These are phyloP conservation scores for Podospora pseudoanserina DNA, from an alignment of 495 filamentous ascomycete species.

Conservation along the genomic window DNA sequence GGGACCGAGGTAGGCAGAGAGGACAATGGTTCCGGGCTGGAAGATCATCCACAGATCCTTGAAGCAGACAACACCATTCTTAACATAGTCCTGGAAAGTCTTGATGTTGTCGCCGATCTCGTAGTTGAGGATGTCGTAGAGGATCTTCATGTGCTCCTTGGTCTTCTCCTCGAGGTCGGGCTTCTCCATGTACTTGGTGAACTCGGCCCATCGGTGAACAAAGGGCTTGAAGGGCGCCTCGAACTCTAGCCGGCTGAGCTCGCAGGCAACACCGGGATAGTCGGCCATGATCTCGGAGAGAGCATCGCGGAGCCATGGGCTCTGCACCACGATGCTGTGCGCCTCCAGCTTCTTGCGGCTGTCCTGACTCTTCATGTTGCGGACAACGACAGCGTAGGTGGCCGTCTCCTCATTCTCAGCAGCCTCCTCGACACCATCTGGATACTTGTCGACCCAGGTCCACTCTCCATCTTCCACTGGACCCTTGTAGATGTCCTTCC, in stretches of 20 bases:
- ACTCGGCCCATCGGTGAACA: conserved; percentile 62
- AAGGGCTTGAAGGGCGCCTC: conserved; percentile 58
- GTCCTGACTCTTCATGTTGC: conserved; percentile 41
- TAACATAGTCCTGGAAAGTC: conserved; percentile 53
- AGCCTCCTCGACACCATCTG: conserved; percentile 35
- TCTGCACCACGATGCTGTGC: conserved; percentile 63
- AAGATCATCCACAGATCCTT: conserved; percentile 49
- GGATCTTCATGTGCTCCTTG: conserved; percentile 54
- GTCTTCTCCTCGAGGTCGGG: conserved; percentile 47
- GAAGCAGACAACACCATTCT: conserved; percentile 58
- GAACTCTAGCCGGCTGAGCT: conserved; percentile 58
- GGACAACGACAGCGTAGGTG: conserved; percentile 33
- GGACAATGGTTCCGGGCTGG: conserved; percentile 37
- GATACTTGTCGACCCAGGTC: conserved; percentile 40
- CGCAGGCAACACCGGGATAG: conserved; percentile 63
- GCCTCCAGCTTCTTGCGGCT: conserved; percentile 59
- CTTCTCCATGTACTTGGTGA: conserved; percentile 44
- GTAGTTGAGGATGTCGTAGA: conserved; percentile 52
- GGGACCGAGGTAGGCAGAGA: conserved; percentile 29
- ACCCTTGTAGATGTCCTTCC: conserved; percentile 40
- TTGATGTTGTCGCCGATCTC: conserved; percentile 58
- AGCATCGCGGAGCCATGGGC: conserved; percentile 56
- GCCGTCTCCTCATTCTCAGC: conserved; percentile 39
- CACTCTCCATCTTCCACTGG: conserved; percentile 35
- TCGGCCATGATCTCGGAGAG: conserved; percentile 54